phyloP scores from a whole-genome alignment of 805 yeast genomes.

The Wickerhamiella alocasiicola region DNA sequence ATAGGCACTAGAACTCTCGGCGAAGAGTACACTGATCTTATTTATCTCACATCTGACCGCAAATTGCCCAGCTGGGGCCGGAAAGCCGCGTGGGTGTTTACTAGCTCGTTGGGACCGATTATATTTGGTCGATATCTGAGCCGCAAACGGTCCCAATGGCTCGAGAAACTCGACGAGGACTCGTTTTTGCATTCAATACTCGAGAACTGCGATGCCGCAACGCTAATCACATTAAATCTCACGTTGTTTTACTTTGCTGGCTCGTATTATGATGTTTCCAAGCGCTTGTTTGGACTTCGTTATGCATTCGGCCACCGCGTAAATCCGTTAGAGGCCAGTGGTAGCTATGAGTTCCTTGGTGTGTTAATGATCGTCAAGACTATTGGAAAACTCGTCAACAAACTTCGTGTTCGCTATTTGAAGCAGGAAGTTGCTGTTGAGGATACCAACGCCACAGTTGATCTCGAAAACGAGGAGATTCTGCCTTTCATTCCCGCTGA shows the following conservation, averaged over 20 bases:
- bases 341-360: conserved; percentile 61
- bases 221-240: conserved; percentile 54
- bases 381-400: conserved; percentile 14
- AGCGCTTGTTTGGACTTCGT: conserved; percentile 65
- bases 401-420: conserved; percentile 11
- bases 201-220: conserved; percentile 21
- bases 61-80: conserved; percentile 25
- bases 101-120: conserved; percentile 56
- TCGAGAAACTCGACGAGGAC: conserved; percentile 8
- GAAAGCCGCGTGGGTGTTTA: conserved; percentile 45
- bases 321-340: conserved; percentile 22
- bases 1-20: conserved; percentile 75
- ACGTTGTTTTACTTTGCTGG: conserved; percentile 79
- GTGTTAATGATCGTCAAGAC: conserved; percentile 27
- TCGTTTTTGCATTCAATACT: conserved; percentile 8
- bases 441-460: conserved; percentile 9
- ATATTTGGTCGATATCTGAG: conserved; percentile 20
- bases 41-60: conserved; percentile 22
- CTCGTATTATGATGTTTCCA: conserved; percentile 63
- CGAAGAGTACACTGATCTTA: conserved; percentile 75
- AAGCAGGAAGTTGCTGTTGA: conserved; percentile 13
- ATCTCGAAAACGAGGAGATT: conserved; percentile 42
- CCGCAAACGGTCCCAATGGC: conserved; percentile 17
- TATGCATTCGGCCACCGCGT: conserved; percentile 38
- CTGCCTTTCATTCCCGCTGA: conserved; percentile 58